Conservation (phyloP, 306 rosid genomes). For the Citrullus colocynthis region DNA sequence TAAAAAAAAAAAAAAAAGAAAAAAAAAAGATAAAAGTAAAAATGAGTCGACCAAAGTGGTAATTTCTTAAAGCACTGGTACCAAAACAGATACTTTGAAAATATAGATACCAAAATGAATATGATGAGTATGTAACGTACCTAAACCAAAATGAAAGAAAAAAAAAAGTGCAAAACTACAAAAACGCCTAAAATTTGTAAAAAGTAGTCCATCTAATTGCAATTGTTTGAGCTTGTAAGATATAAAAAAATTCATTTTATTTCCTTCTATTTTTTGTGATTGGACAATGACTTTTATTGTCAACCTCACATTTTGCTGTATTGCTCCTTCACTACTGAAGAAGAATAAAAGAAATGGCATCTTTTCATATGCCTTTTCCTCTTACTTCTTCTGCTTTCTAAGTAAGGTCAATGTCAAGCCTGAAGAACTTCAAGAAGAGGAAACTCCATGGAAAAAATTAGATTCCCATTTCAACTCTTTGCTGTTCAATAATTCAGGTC, state of each 20-base stretch:
- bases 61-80: too few species aligned
- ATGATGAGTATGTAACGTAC: too few species aligned
- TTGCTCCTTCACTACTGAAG: not conserved
- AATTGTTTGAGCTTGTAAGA: not conserved
- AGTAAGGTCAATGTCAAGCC: not conserved
- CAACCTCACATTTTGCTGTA: not conserved
- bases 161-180: too few species aligned
- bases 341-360: constrained; percentile 1
- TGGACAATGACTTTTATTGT: not conserved
- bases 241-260: not conserved
- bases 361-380: not conserved
- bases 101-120: too few species aligned
- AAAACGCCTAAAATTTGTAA: not conserved
- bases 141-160: too few species aligned
- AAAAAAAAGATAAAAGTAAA: too few species aligned
- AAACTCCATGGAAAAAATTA: not conserved
- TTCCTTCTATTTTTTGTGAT: not conserved
- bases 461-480: constrained; percentile 8
- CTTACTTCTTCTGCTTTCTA: not conserved
- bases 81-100: too few species aligned
- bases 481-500: constrained; percentile 8
- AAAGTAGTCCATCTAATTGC: not conserved
- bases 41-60: too few species aligned
- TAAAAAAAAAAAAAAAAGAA: too few species aligned
- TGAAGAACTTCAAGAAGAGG: not conserved